Conservation (phyloP, 371 early-diverging fungal genomes). For the Lichtheimia ornata region DNA sequence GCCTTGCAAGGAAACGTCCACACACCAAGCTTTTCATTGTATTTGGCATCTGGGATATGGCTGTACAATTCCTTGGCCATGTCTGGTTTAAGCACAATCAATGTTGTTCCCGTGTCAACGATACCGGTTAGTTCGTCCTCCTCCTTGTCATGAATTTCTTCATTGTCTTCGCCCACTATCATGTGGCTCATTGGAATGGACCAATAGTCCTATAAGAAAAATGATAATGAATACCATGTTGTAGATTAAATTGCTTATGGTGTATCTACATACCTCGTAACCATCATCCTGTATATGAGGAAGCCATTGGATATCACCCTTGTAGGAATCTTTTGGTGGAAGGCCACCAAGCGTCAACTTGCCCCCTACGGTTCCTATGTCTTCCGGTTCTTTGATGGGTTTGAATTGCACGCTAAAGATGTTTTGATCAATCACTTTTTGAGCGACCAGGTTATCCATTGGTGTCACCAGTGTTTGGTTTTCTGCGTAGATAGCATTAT, state of each 20-base stretch:
- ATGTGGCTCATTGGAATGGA: constrained; percentile 31
- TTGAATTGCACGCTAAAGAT: constrained; percentile 46
- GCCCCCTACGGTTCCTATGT: constrained; percentile 31
- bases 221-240: too few relatives aligned
- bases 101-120: constrained; percentile 43
- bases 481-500: not conserved
- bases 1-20: constrained; percentile 13
- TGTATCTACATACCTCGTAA: constrained; percentile 11
- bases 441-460: constrained; percentile 9
- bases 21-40: constrained; percentile 3
- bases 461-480: constrained; percentile 8
- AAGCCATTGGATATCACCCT: constrained; percentile 8
- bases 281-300: not conserved
- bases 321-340: constrained; percentile 15
- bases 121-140: constrained; percentile 18
- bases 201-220: constrained; percentile 32
- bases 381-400: constrained; percentile 17
- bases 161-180: constrained; percentile 16
- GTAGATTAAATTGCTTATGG: not conserved
- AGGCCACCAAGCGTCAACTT: constrained; percentile 41
- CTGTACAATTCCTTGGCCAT: not conserved
- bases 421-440: constrained; percentile 29
- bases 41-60: constrained; percentile 1
- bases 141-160: not conserved
- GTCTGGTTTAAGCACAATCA: constrained; percentile 24